Evolutionary conservation across 352 stramenopile genomes (phyloP).

Genomic region (Globisporangium rhizosaccharum): DNA sequence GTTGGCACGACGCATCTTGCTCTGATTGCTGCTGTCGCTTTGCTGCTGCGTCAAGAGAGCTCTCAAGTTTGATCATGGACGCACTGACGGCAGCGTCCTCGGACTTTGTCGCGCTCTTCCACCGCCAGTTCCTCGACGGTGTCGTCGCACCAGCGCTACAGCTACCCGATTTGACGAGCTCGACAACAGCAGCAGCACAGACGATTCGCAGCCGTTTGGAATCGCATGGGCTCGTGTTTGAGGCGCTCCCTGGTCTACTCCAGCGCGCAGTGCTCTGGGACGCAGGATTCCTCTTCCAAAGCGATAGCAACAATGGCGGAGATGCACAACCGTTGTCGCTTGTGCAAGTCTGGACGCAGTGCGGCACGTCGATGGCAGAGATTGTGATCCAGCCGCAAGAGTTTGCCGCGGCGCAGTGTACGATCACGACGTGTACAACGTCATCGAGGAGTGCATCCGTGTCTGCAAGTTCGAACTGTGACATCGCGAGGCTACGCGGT

Average conservation of each 20-base stretch:
- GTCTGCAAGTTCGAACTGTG: neutral
- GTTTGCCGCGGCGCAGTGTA: neutral
- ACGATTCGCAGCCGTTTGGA: neutral
- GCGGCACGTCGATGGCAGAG: conserved; percentile 2
- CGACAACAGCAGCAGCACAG: neutral
- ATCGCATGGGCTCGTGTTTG: conserved; percentile 6
- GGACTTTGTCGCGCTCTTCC: conserved; percentile 10
- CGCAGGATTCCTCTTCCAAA: conserved; percentile 7
- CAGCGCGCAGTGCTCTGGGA: conserved; percentile 24
- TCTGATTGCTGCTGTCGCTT: no score
- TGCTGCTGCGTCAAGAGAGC: no score
- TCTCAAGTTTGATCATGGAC: no score
- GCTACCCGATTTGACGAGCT: neutral
- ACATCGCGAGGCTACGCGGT: neutral
- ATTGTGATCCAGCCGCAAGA: conserved; percentile 6
- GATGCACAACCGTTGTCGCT: neutral
- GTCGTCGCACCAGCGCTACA: neutral
- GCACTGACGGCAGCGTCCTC: neutral
- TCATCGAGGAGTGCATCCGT: no score
- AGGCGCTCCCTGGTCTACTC: conserved; percentile 13
- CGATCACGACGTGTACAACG: no score
- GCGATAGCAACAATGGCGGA: neutral
- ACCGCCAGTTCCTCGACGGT: conserved; percentile 5
- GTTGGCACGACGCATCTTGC: no score
- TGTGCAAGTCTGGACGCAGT: conserved; percentile 5